These are phyloP conservation scores for Orbilia ellipsospora DNA, from an alignment of 2,329 filamentous ascomycete genomes.

Conservation along the genomic window DNA sequence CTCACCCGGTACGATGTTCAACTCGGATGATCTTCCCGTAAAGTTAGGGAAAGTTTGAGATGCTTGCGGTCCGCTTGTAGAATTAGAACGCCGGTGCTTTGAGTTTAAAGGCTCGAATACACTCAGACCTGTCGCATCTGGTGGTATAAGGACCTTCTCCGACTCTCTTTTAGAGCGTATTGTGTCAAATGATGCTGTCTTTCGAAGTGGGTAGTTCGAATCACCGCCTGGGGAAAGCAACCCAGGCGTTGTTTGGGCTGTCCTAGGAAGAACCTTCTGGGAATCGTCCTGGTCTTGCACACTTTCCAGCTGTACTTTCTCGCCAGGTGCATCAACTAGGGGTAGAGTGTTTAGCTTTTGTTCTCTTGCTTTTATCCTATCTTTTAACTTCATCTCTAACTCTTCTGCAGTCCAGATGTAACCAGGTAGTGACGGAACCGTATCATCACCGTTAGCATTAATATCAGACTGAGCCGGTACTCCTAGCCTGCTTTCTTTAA, in stretches of 20 bases:
- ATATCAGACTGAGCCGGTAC: constrained; percentile 1
- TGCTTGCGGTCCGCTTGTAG: constrained; percentile 10
- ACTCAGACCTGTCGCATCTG: constrained; percentile 26
- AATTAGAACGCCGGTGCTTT: constrained; percentile 32
- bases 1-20: constrained; percentile 14
- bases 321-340: neutral
- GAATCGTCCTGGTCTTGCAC: neutral
- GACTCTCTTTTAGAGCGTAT: constrained; percentile 22
- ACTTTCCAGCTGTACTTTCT: neutral
- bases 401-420: constrained; percentile 34
- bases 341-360: too few species aligned
- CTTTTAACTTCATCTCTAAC: constrained; percentile 18
- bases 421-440: constrained; percentile 38
- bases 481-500: constrained; percentile 1
- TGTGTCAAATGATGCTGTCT: constrained; percentile 34
- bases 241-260: constrained; percentile 31
- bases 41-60: neutral
- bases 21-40: neutral
- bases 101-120: constrained; percentile 17
- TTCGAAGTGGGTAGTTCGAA: constrained; percentile 16
- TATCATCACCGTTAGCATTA: neutral
- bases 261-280: constrained; percentile 15
- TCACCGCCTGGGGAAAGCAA: constrained; percentile 34
- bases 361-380: constrained; percentile 17
- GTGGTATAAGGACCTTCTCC: constrained; percentile 44